Evolutionary conservation across 2,329 filamentous ascomycete species (phyloP), one percentile per base, ranked within the genome.

Genomic region (Paraphoma chrysanthemicola): DNA sequence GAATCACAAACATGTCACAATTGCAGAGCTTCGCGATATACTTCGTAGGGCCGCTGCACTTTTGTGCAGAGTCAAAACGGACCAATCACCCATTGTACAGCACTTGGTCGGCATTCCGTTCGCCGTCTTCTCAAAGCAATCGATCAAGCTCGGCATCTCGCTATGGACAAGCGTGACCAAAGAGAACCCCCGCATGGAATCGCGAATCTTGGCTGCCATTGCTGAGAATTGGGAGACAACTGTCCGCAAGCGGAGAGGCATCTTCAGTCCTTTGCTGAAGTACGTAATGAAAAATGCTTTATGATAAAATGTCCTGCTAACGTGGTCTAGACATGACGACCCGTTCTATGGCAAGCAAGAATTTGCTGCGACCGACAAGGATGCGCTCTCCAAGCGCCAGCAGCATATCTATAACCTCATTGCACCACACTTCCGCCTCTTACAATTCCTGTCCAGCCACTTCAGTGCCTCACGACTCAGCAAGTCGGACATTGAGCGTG

Each of bases 131-230:
- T 96, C 90, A 5, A 97, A 96, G 74, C 91, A 96, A 70, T 95
- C 93, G 1, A 95, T 99, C 74, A 96, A 97, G 73, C 86, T 98
- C 48, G 96, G 95, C 6, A 90, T 97, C 36, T 97, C 95, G 4
- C 81, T 99, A 6, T 99, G 95, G 95, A 87, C 97, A 58, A 95
- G 95, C 28, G 91, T 98, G 12, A 96, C 98, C 70, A 95, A 98
- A 68, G 95, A 99, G 75, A 98, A 97, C 69, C 91, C 93, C 2
- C 86, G 86, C 53, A 89, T 97, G 77, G 93, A 97, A 75, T 86
- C 94, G 8, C 88, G 93, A 58, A 87, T 99, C 53, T 79, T 99
- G 31, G 88, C 88, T 50, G 92, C 96, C 73, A 91, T 98, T 67
- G 90, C 90, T 9, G 90, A 95, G 71, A 91, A 94, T 61, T 99